Conservation (phyloP, 371 early-diverging fungal species). For the Rhizopus microsporus region DNA sequence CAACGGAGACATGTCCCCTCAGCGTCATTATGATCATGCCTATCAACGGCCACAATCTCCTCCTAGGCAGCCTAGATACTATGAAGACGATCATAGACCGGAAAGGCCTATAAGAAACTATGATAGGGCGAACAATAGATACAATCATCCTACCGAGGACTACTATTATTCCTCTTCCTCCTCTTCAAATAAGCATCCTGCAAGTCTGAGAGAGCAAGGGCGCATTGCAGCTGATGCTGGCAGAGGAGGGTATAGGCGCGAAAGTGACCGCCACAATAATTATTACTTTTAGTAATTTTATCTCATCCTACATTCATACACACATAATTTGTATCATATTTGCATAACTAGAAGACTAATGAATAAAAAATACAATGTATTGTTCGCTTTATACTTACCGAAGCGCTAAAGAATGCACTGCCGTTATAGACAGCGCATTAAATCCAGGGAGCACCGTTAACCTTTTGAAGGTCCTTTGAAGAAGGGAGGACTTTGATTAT, state of each 20-base stretch:
- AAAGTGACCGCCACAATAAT: background rate
- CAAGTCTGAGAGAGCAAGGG: background rate
- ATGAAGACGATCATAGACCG: slow-evolving; percentile 3
- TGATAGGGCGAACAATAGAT: slow-evolving; percentile 4
- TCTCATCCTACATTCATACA: slow-evolving; percentile 20
- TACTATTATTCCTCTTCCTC: background rate
- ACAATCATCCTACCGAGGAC: background rate
- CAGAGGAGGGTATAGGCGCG: background rate
- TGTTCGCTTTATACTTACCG: no score
- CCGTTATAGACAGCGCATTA: no score
- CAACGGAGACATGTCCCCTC: background rate
- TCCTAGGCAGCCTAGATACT: background rate
- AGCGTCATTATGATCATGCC: background rate
- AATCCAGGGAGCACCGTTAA: no score
- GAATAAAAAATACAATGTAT: no score
- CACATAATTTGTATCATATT: no score
- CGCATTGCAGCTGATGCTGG: background rate
- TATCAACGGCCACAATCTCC: background rate
- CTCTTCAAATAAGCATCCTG: background rate
- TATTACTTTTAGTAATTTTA: slow-evolving; percentile 3
- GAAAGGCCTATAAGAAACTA: background rate
- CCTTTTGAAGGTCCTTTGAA: no score
- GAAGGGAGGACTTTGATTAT: no score
- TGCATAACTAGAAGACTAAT: no score
- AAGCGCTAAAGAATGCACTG: no score